phyloP scores from a whole-genome alignment of 306 rosid species.

The Dalbergia oliveri region DNA sequence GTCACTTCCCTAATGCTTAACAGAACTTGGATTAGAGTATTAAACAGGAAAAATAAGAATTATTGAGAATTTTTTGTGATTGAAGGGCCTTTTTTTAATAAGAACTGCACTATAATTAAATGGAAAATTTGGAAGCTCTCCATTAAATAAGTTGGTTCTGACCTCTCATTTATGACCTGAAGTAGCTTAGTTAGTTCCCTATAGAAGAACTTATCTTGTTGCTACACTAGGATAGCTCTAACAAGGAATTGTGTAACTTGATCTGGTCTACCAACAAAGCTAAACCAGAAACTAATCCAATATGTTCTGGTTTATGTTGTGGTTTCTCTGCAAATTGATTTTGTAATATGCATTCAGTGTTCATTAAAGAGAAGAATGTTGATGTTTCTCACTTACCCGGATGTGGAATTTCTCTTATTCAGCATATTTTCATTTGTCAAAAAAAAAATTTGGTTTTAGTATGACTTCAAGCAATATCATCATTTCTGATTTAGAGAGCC shows the following conservation, averaged over 20 bases:
- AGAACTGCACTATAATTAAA: not conserved
- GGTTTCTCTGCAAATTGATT: not conserved
- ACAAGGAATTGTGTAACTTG: not conserved
- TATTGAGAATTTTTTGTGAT: not conserved
- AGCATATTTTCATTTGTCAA: too few relatives aligned
- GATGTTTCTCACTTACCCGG: not conserved
- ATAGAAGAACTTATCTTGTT: too few relatives aligned
- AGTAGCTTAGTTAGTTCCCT: too few relatives aligned
- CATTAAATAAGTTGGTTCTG: too few relatives aligned
- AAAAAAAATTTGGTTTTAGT: not conserved
- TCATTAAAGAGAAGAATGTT: not conserved
- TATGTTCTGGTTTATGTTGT: not conserved
- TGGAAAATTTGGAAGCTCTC: not conserved
- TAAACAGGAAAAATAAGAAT: not conserved
- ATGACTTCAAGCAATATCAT: not conserved
- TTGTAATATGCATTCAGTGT: not conserved
- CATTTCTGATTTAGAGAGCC: not conserved
- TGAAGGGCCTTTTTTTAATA: not conserved
- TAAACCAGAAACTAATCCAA: too few relatives aligned
- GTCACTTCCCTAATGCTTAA: not conserved
- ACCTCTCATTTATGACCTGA: too few relatives aligned
- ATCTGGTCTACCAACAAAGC: not conserved
- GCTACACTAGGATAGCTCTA: too few relatives aligned
- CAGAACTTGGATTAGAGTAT: not conserved
- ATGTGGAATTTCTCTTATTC: not conserved